Evolutionary conservation across 2,329 filamentous ascomycete genomes (phyloP), one percentile per base, ranked within the genome.

Genomic region (Podosphaera xanthii): DNA sequence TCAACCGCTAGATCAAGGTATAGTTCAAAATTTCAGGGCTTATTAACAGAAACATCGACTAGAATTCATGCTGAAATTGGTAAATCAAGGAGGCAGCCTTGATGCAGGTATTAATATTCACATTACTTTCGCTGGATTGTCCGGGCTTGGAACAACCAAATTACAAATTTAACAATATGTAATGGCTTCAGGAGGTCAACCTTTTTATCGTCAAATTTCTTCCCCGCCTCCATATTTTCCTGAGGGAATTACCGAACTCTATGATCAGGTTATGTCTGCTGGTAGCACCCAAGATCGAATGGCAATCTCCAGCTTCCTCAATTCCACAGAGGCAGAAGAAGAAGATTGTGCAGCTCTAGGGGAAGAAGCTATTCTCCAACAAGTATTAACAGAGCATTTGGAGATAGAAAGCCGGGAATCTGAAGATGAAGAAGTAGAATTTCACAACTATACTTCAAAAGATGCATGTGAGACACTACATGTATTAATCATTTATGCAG

Each of bases 1-100:
- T 35, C 40, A 58, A 35, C 57, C 40, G 22, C 57, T 58, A 31
- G 40, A 58, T 49, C 40, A 58, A 49, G 57, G 57, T 22, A 58
- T 58, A 22, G 22, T 22, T 49, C 31, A 58, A 34, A 49, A 48
- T 33, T 58, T 2, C 40, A 58, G 49, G 34, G 42, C 34, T 7
- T 58, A 31, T 3, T 58, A 58, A 35, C 5, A 30, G 34, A 38
- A 10, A 22, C 31, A 49, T 10, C 49, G 31, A 42, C 42, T 58
- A 22, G 10, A 34, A 30, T 49, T 30, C 49, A 35, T 35, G 14
- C 3, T 58, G 12, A 10, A 53, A 53, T 10, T 10, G 30, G 3
- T 30, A 14, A 30, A 53, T 14, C 12, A 22, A 31, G 31, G 31
- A 14, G 12, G 10, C 2, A 30, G 2, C 30, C 49, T 30, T 14